Evolutionary conservation across 139 green algal genomes (phyloP).

Genomic region (Chlorokybus atmophyticus): DNA sequence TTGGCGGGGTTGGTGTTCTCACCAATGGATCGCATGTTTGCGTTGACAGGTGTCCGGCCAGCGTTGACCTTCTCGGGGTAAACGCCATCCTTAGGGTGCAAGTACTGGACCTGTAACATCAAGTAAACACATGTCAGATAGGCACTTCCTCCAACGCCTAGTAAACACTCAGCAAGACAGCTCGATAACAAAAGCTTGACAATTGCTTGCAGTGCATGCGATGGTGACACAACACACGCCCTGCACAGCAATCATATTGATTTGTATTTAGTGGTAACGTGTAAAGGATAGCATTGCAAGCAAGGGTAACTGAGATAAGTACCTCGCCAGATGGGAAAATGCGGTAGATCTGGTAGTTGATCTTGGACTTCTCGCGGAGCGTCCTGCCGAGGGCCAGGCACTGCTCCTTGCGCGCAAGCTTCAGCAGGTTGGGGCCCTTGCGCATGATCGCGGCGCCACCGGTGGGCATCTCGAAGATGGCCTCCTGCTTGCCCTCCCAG

Average conservation of each 20-base stretch:
- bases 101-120: constrained; percentile 98
- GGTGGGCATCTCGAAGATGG: constrained; percentile 99
- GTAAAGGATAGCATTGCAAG: no score
- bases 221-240: no score
- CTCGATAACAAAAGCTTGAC: no score
- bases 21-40: constrained; percentile 85
- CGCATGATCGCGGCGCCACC: constrained; percentile 96
- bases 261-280: no score
- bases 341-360: constrained; percentile 77
- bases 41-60: constrained; percentile 67
- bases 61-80: constrained; percentile 99
- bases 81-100: constrained; percentile 95
- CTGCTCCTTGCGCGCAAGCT: constrained; percentile 98
- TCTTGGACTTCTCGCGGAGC: constrained; percentile 97
- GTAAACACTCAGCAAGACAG: no score
- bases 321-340: constrained; percentile 19
- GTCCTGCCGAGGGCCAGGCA: constrained; percentile 86
- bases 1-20: constrained; percentile 82
- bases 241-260: no score
- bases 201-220: no score
- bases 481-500: constrained; percentile 75
- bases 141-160: no score
- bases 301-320: no score
- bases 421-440: constrained; percentile 94
- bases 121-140: no score